Base-by-base conservation (phyloP, 495 filamentous ascomycete genomes). In the Extremus antarcticus region DNA sequence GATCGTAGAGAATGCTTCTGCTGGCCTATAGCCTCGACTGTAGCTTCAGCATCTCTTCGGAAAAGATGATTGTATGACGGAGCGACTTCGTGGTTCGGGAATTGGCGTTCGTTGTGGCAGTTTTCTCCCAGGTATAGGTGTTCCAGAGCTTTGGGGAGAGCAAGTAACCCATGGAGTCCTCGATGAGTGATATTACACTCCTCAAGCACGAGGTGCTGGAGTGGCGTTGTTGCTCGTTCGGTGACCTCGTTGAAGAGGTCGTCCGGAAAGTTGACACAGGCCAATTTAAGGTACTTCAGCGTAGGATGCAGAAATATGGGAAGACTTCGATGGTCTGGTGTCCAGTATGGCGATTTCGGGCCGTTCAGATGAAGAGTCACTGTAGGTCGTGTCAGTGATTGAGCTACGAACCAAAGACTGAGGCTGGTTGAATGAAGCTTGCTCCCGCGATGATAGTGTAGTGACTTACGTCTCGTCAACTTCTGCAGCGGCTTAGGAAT, bases 311-410 rank as follows among this genome's bases (percentile, higher is more conserved):
- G 46, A 20, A 48, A 48, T 23, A 48, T 48, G 7, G 20, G 21
- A 9, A 48, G 3, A 21, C 4, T 4, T 3, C 21, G 20, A 3
- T 23, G 4, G 23, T 48, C 21, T 25, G 24, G 24, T 25, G 20
- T 23, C 46, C 46, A 48, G 24, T 48, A 48, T 25, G 46, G 46
- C 46, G 21, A 48, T 4, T 25, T 9, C 7, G 46, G 46, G 3
- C 46, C 46, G 23, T 48, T 48, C 21, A 48, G 46, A 25, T 48
- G 46, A 4, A 48, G 46, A 25, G 46, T 48, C 10, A 48, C 46
- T 48, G 46, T 16, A 15, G 3, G n/a, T 35, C 13, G 29, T 35
- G 29, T 35, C 13, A 35, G 29, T 13, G 13, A 35, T 21, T 45
- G 16, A 17, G 17, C 17, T 17, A 7, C 20, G 8, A n/a, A 3